Evolutionary conservation across 2,329 filamentous ascomycete genomes (phyloP), one percentile per base, ranked within the genome.

Genomic region (Fusarium keratoplasticum): DNA sequence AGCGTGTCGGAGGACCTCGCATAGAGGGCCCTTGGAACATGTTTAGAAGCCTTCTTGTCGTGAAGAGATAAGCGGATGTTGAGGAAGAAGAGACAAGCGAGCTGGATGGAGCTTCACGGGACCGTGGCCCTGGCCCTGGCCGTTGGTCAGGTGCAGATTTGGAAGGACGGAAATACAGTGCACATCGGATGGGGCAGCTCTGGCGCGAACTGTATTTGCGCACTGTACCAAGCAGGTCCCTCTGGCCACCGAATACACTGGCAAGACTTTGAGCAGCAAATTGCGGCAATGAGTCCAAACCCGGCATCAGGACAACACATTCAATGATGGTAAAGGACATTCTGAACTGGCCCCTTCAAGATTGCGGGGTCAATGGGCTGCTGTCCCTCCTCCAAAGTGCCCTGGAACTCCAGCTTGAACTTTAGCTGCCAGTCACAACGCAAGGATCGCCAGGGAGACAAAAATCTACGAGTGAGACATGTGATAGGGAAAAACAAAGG

Each of bases 121-220:
- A 72, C 67, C 68, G 11, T 47, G 52, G 35, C 67, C 64, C 55
- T 44, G 40, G 18, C 25, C 47, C 13, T 47, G 58, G 40, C 61
- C 58, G 52, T 72, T 74, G 38, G 54, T 47, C 57, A 69, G 54
- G 64, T 47, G 42, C 55, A 44, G 60, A 50, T 61, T 69, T 74
- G 67, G 33, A 57, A 57, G 54, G 54, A 69, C 47, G 67, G 59
- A 69, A 64, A 57, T 65, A 65, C 60, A 73, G 64, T 69, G 60
- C 38, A 25, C 38, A 13, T 57, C 44, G 18, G 38, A 22, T 60
- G 57, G 57, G 47, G 7, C 29, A 16, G 31, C 10, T 8, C 10
- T 20, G 50, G 47, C 27, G 27, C 40, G 29, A 29, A 40, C 13
- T 44, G 25, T 33, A 50, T 13, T 35, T 36, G 10, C 50, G 33